phyloP scores from a whole-genome alignment of 2,329 filamentous ascomycete species.

The Penicillium sp. region DNA sequence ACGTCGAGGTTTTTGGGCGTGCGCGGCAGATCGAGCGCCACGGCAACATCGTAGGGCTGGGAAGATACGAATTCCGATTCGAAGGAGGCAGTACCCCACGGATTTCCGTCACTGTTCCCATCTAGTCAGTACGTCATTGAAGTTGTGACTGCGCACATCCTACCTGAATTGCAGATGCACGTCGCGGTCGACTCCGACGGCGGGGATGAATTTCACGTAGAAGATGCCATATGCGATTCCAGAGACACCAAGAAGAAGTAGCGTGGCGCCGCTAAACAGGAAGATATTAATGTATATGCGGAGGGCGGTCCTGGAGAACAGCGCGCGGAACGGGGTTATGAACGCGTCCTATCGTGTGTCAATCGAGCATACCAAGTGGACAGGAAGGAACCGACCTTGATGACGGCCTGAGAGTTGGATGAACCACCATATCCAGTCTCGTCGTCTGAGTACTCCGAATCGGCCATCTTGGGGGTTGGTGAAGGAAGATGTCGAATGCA shows the following conservation, averaged over 20 bases:
- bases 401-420: conserved; percentile 6
- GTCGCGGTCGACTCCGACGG: conserved; percentile 57
- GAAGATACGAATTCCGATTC: conserved; percentile 57
- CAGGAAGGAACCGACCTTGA: conserved; percentile 12
- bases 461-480: conserved; percentile 14
- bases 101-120: conserved; percentile 40
- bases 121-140: conserved; percentile 3
- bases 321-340: conserved; percentile 51
- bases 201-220: conserved; percentile 65
- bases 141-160: conserved; percentile 5
- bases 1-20: conserved; percentile 68
- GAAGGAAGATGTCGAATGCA: conserved; percentile 1
- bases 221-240: conserved; percentile 61
- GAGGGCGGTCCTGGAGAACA: conserved; percentile 58
- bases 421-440: conserved; percentile 19
- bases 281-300: conserved; percentile 60
- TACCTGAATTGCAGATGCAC: conserved; percentile 65
- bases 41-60: conserved; percentile 79
- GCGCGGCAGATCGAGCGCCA: conserved; percentile 71
- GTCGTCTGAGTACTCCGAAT: conserved; percentile 22
- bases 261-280: conserved; percentile 51
- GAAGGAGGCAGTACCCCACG: conserved; percentile 52
- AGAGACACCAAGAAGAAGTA: conserved; percentile 55
- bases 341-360: conserved; percentile 47
- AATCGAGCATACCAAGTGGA: conserved; percentile 10